Conservation (phyloP, 2,329 filamentous ascomycete genomes). For the Apiospora phragmitis region DNA sequence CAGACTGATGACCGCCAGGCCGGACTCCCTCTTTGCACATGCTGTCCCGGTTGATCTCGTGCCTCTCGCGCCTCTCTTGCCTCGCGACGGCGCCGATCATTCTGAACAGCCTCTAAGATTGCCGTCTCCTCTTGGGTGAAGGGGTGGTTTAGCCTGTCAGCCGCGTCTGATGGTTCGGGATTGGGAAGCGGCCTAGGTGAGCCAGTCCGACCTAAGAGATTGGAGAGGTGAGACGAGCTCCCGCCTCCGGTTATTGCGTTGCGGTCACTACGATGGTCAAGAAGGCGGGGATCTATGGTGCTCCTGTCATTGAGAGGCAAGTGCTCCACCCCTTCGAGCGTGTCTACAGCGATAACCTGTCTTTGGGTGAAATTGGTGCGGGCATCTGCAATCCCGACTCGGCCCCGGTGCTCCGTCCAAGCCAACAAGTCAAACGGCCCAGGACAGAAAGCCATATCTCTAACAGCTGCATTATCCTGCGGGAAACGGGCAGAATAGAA, state of each 20-base stretch:
- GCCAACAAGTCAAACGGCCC: slow-evolving; percentile 87
- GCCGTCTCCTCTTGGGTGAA: slow-evolving; percentile 55
- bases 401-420: slow-evolving; percentile 87
- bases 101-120: slow-evolving; percentile 57
- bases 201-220: slow-evolving; percentile 33
- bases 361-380: slow-evolving; percentile 65
- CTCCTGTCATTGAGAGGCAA: slow-evolving; percentile 57
- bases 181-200: slow-evolving; percentile 28
- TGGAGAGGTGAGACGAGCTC: slow-evolving; percentile 31
- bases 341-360: slow-evolving; percentile 68
- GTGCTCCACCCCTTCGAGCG: slow-evolving; percentile 56
- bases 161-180: slow-evolving; percentile 31
- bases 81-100: slow-evolving; percentile 52
- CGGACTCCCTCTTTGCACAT: slow-evolving; percentile 21
- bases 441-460: slow-evolving; percentile 90
- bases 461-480: slow-evolving; percentile 73
- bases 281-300: slow-evolving; percentile 53
- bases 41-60: slow-evolving; percentile 28
- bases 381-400: slow-evolving; percentile 73
- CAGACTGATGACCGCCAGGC: slow-evolving; percentile 30
- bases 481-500: slow-evolving; percentile 77
- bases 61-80: slow-evolving; percentile 38
- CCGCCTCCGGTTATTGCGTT: slow-evolving; percentile 33
- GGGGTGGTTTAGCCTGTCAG: slow-evolving; percentile 50
- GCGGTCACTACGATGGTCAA: slow-evolving; percentile 49